A percentile compares a stretch with the other conserved stretches of the same genome.
Evolutionary conservation across 1,284 basidiomycete species (phyloP).

Genomic region (Neolentinus lepideus): DNA sequence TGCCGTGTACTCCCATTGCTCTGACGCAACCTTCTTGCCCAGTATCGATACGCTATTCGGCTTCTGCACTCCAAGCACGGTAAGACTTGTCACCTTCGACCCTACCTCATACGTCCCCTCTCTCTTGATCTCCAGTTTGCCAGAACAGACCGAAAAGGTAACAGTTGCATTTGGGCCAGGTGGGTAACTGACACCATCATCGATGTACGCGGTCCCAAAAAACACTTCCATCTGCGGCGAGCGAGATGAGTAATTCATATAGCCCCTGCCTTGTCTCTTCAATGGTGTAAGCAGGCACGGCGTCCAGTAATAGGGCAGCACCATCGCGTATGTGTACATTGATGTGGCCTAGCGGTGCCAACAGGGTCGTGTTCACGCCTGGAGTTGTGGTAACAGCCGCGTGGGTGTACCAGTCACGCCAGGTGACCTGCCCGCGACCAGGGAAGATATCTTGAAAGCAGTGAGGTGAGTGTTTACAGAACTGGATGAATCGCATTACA

Average conservation of each 20-base stretch:
- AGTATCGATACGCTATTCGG: background rate
- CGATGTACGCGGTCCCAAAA: constrained; percentile 52
- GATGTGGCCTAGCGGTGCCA: constrained; percentile 60
- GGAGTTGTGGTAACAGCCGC: constrained; percentile 33
- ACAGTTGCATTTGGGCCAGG: constrained; percentile 41
- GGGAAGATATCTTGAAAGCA: constrained; percentile 45
- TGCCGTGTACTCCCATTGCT: background rate
- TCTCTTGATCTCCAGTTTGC: constrained; percentile 28
- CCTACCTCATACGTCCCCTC: constrained; percentile 34
- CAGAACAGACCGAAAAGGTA: constrained; percentile 26
- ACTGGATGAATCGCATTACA: no score
- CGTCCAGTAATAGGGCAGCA: constrained; percentile 49
- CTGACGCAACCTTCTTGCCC: background rate
- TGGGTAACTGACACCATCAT: constrained; percentile 55
- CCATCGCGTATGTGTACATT: constrained; percentile 62
- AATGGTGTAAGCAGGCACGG: constrained; percentile 49
- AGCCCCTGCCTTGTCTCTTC: constrained; percentile 47
- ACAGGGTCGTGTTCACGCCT: constrained; percentile 36
- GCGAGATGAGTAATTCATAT: constrained; percentile 49
- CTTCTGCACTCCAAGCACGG: constrained; percentile 33
- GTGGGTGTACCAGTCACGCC: constrained; percentile 77
- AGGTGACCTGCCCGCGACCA: constrained; percentile 49
- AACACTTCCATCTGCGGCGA: constrained; percentile 36
- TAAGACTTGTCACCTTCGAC: constrained; percentile 37
- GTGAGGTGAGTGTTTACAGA: no score